These are phyloP conservation scores for Phytopythium sindhum DNA, from an alignment of 352 stramenopile species.

Conservation along the genomic window DNA sequence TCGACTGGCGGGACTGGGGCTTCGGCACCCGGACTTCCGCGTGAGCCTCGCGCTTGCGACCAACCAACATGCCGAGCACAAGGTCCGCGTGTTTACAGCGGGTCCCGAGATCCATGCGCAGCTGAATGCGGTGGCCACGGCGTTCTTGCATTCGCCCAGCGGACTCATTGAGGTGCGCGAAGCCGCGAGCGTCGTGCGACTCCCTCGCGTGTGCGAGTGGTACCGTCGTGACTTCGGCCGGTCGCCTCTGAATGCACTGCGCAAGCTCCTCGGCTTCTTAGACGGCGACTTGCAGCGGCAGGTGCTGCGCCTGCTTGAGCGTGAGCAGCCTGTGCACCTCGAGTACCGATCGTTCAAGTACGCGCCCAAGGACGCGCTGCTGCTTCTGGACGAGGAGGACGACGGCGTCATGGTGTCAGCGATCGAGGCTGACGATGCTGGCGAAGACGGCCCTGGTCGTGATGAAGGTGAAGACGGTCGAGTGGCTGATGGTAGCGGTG, in stretches of 20 bases:
- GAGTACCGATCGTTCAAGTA: constrained; percentile 64
- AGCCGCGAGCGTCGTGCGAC: constrained; percentile 20
- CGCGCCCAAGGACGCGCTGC: constrained; percentile 27
- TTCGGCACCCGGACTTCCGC: constrained; percentile 76
- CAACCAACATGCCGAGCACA: constrained; percentile 43
- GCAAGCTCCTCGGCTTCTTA: constrained; percentile 77
- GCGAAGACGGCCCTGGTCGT: background rate
- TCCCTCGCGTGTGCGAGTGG: constrained; percentile 77
- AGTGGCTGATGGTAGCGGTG: background rate
- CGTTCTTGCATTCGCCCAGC: constrained; percentile 25
- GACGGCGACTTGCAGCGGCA: constrained; percentile 34
- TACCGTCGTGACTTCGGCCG: constrained; percentile 66
- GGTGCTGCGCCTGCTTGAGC: constrained; percentile 33
- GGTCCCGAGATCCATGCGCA: constrained; percentile 57
- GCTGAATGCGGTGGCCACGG: constrained; percentile 52
- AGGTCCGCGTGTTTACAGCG: constrained; percentile 9
- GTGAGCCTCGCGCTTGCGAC: constrained; percentile 66
- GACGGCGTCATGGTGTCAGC: background rate
- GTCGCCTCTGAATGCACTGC: constrained; percentile 24
- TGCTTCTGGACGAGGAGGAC: background rate
- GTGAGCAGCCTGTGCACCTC: constrained; percentile 38
- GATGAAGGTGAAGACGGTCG: background rate
- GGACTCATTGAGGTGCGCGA: constrained; percentile 30
- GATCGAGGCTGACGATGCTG: background rate
- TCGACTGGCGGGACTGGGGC: constrained; percentile 24